phyloP scores from a whole-genome alignment of 1,284 basidiomycete species.

The Fomitopsis palustris region DNA sequence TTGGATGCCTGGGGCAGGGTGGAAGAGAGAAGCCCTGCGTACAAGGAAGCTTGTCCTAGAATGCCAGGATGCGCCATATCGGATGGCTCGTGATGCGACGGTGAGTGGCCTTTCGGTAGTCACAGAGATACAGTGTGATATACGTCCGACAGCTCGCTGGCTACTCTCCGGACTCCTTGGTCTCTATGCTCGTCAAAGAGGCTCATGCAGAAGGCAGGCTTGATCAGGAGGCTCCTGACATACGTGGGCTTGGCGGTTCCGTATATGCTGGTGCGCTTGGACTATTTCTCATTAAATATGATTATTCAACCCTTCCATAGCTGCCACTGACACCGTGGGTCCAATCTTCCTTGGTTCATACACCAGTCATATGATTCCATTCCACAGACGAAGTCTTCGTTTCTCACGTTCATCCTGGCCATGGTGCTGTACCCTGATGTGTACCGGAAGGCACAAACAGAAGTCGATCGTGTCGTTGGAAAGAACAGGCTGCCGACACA shows the following conservation, averaged over 20 bases:
- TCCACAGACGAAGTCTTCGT: constrained; percentile 5
- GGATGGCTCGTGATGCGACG: constrained; percentile 19
- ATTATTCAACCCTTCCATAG: background rate
- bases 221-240: constrained; percentile 5
- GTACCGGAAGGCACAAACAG: background rate
- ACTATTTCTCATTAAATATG: background rate
- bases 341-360: constrained; percentile 4
- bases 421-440: constrained; percentile 29
- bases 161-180: background rate
- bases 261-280: constrained; percentile 20
- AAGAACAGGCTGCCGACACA: background rate
- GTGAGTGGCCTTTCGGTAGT: constrained; percentile 1
- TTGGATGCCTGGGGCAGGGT: constrained; percentile 35
- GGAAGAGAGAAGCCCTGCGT: constrained; percentile 26
- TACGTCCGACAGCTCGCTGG: background rate
- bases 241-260: constrained; percentile 13
- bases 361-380: too few species aligned
- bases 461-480: constrained; percentile 3
- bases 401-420: constrained; percentile 25
- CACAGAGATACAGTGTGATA: background rate
- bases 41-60: constrained; percentile 13
- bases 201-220: background rate
- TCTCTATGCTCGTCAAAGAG: constrained; percentile 1
- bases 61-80: constrained; percentile 22
- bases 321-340: background rate